These are phyloP conservation scores for Saccharomyces hybrid DNA, from an alignment of 1,139 yeast species.

Conservation along the genomic window DNA sequence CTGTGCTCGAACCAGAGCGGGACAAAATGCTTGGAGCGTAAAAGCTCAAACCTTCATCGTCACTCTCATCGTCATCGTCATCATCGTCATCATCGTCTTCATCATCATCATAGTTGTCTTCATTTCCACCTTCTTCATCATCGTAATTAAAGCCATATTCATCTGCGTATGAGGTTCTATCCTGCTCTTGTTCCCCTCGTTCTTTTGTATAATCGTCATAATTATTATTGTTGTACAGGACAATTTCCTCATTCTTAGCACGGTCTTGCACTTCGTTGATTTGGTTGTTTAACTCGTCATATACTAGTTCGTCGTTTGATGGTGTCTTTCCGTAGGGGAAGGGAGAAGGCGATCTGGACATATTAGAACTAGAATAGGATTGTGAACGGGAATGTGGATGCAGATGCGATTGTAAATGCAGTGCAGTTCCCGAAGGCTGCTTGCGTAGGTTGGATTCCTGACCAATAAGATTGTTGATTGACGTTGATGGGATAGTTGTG, in stretches of 20 bases:
- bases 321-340: background rate
- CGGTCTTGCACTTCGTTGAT: background rate
- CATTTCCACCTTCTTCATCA: slow-evolving; percentile 15
- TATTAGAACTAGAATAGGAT: background rate
- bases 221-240: background rate
- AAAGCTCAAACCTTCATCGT: slow-evolving; percentile 29
- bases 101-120: slow-evolving; percentile 17
- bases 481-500: background rate
- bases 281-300: background rate
- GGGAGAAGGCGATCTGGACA: background rate
- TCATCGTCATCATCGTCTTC: slow-evolving; percentile 21
- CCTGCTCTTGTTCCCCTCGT: slow-evolving; percentile 5
- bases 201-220: slow-evolving; percentile 6
- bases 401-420: background rate
- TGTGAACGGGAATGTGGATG: background rate
- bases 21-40: slow-evolving; percentile 30
- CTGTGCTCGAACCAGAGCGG: slow-evolving; percentile 21
- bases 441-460: background rate
- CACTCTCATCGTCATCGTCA: slow-evolving; percentile 18
- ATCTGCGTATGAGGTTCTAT: slow-evolving; percentile 7
- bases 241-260: slow-evolving; percentile 1
- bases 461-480: background rate
- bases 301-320: background rate
- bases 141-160: slow-evolving; percentile 16
- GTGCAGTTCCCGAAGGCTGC: background rate